These are phyloP conservation scores for Vanrija humicola DNA, from an alignment of 1,284 basidiomycete genomes.

Conservation along the genomic window DNA sequence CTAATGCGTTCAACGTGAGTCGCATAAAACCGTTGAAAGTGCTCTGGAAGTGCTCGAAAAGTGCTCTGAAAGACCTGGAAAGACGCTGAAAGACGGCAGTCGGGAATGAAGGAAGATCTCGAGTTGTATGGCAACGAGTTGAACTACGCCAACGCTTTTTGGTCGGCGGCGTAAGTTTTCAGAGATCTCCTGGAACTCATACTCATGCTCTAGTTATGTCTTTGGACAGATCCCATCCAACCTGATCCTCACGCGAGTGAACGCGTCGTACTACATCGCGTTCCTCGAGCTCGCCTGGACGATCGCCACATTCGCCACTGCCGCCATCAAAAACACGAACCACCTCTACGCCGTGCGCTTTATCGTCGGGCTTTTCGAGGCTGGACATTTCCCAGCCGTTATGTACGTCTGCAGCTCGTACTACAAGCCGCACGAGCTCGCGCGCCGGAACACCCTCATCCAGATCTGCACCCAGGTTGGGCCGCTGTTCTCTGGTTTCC, in stretches of 20 bases:
- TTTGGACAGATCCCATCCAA: constrained; percentile 30
- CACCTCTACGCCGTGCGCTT: constrained; percentile 30
- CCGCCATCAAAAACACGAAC: constrained; percentile 19
- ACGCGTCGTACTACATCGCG: constrained; percentile 29
- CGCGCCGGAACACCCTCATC: constrained; percentile 26
- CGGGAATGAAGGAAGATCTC: constrained; percentile 70
- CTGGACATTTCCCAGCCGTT: constrained; percentile 29
- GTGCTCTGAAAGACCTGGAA: too few species aligned
- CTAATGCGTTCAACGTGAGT: constrained; percentile 22
- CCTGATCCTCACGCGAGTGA: constrained; percentile 25
- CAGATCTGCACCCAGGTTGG: constrained; percentile 26
- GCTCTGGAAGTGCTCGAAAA: too few species aligned
- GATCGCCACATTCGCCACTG: constrained; percentile 23
- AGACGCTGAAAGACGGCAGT: not conserved
- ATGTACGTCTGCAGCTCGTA: constrained; percentile 33
- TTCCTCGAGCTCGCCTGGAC: constrained; percentile 28
- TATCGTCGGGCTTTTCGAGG: constrained; percentile 29
- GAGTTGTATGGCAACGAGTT: constrained; percentile 64
- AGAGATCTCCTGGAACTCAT: too few species aligned
- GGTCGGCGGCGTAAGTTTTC: constrained; percentile 18
- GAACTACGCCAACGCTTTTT: constrained; percentile 51
- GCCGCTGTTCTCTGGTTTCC: constrained; percentile 27
- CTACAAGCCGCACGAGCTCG: constrained; percentile 34
- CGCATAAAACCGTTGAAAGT: too few species aligned
- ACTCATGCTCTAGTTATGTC: constrained; percentile 13